These are phyloP conservation scores for Tetrahymena borealis DNA, from an alignment of 73 alveolate species.

Conservation along the genomic window DNA sequence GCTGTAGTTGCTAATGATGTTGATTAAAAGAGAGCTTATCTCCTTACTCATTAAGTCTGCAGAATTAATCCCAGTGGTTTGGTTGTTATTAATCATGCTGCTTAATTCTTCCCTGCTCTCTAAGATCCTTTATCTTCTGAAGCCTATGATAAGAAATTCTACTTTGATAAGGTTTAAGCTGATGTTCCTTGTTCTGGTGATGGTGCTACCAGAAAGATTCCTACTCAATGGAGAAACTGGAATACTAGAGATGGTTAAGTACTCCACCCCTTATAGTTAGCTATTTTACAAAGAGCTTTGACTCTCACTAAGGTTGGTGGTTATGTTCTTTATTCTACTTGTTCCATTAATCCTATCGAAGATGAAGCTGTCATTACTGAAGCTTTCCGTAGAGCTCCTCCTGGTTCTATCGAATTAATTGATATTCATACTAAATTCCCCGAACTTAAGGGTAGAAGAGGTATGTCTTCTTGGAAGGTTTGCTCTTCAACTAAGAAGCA, in stretches of 20 bases:
- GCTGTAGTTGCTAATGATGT: constrained; percentile 93
- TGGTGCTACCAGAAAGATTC: constrained; percentile 97
- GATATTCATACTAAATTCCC: constrained; percentile 55
- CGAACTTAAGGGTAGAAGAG: constrained; percentile 72
- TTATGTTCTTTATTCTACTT: constrained; percentile 90
- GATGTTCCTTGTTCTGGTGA: constrained; percentile 99
- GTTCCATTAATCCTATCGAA: constrained; percentile 98
- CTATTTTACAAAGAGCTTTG: constrained; percentile 79
- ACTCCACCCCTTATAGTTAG: constrained; percentile 87
- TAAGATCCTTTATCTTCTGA: not conserved
- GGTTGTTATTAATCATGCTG: constrained; percentile 86
- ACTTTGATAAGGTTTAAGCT: constrained; percentile 91
- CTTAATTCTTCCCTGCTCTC: constrained; percentile 81
- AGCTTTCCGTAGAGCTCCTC: constrained; percentile 59
- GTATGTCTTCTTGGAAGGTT: constrained; percentile 81
- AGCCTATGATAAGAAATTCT: constrained; percentile 17
- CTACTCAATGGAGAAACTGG: constrained; percentile 97
- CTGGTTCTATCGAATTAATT: constrained; percentile 64
- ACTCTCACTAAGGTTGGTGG: constrained; percentile 91
- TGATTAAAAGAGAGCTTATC: constrained; percentile 85
- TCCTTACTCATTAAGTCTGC: constrained; percentile 89
- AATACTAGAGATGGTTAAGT: constrained; percentile 77
- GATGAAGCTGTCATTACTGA: constrained; percentile 94
- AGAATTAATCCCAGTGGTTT: constrained; percentile 80
- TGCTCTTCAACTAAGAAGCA: constrained; percentile 35